A percentile compares a stretch with the other conserved stretches of the same genome.
These are phyloP conservation scores for Elsinoe necatrix DNA, from an alignment of 2,329 filamentous ascomycete species.

Conservation along the genomic window DNA sequence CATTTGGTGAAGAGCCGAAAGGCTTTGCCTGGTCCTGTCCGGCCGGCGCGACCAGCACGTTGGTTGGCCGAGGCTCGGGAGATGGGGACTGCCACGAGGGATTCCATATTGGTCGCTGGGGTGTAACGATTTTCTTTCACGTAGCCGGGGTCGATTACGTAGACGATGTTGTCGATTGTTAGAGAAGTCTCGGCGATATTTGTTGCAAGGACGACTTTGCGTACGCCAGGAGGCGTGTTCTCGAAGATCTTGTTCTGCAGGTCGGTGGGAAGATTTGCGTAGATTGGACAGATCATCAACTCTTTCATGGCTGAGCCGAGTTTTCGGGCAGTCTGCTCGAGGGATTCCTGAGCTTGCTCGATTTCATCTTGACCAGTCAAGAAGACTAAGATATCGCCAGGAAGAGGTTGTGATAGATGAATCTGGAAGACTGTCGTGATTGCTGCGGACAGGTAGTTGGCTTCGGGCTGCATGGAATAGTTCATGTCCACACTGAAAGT, in stretches of 20 bases:
- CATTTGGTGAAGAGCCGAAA: conserved; percentile 91
- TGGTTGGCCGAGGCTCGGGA: conserved; percentile 90
- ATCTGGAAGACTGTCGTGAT: conserved; percentile 95
- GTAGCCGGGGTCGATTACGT: conserved; percentile 91
- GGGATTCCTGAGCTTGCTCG: conserved; percentile 72
- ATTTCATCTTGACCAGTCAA: conserved; percentile 96
- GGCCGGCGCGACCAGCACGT: conserved; percentile 81
- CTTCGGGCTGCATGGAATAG: conserved; percentile 82
- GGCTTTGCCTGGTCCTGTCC: conserved; percentile 85
- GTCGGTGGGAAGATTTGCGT: conserved; percentile 85
- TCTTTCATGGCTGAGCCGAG: conserved; percentile 77
- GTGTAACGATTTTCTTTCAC: conserved; percentile 96
- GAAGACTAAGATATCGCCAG: conserved; percentile 87
- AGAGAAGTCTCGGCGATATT: conserved; percentile 96
- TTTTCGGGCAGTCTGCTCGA: conserved; percentile 79
- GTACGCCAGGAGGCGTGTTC: conserved; percentile 71
- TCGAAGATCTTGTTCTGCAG: conserved; percentile 91
- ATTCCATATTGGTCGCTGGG: conserved; percentile 83
- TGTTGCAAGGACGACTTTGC: conserved; percentile 89
- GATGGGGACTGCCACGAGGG: conserved; percentile 80
- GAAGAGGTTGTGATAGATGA: conserved; percentile 68
- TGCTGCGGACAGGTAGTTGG: conserved; percentile 84
- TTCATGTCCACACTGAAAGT: conserved; percentile 85
- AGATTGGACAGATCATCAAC: conserved; percentile 85
- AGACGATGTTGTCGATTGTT: conserved; percentile 92